Base-by-base conservation (phyloP, 2,329 filamentous ascomycete genomes). In the Davidsoniella virescens region DNA sequence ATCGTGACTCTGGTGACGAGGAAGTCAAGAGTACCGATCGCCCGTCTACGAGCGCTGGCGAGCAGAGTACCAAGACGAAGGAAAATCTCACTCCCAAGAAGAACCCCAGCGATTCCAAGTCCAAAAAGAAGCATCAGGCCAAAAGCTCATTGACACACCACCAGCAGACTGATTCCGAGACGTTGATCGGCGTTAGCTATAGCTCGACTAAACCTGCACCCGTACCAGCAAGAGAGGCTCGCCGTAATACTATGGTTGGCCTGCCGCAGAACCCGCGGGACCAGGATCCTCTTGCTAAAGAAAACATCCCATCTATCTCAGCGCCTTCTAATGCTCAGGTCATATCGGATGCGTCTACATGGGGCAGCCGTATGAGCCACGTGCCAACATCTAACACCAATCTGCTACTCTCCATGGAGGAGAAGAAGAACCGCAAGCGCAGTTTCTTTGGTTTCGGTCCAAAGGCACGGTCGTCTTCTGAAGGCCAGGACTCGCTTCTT, bases 351-450 rank as follows among this genome's bases (percentile, higher is more conserved):
- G 73, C 79, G 14, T 75, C 80, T n/a, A 72, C 77, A 4, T 94
- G 88, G 87, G 87, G 87, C n/a, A 86, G 84, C 63, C 92, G 80
- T 63, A 62, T 73, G 43, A 50, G 47, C 38, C 51, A 53, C 18
- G 46, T 53, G 20, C 51, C 51, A 10, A 14, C 44, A 7, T 33
- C 43, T 7, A 39, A 43, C 9, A 44, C 17, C 17, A 38, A 33
- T 5, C 44, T 47, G 47, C 20, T 33, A n/a, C 46, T 53, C 62
- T 55, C 71, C 55, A 50, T 67, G 65, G 80, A 86, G 29, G 88
- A 92, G 60, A 92, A 93, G 64, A 84, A 83, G 65, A 71, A 72
- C 50, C 76, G 87, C 63, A 95, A 95, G 73, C 65, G 82, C 67
- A 73, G 83, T 73, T 70, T 92, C 74, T 69, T 87, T 68, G 68